Evolutionary conservation across 306 rosid species (phyloP).

Genomic region (Fragaria nilgerrensis): DNA sequence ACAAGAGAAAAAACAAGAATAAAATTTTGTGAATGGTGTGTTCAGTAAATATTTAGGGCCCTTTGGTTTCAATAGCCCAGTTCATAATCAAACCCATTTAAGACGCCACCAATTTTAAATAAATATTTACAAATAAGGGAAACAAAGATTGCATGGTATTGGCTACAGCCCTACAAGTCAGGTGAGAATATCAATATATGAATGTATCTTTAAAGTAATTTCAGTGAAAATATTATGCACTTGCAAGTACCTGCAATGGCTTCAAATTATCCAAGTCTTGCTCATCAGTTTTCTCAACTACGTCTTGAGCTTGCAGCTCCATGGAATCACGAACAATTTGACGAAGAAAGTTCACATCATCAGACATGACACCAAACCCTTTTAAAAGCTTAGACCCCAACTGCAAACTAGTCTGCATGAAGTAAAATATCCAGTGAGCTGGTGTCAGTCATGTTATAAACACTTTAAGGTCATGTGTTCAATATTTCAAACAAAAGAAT

Average conservation of each 20-base stretch:
- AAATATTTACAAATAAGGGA: neutral
- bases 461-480: neutral
- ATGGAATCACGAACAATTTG: slow-evolving; percentile 82
- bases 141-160: neutral
- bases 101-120: neutral
- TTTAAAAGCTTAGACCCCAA: slow-evolving; percentile 93
- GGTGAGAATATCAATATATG: neutral
- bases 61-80: neutral
- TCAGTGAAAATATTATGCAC: slow-evolving; percentile 7
- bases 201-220: neutral
- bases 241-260: slow-evolving; percentile 76
- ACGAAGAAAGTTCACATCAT: slow-evolving; percentile 85
- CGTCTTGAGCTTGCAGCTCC: slow-evolving; percentile 89
- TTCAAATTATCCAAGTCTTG: slow-evolving; percentile 55
- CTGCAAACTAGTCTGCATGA: slow-evolving; percentile 88
- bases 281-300: slow-evolving; percentile 37
- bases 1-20: neutral
- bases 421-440: slow-evolving; percentile 21
- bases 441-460: slow-evolving; percentile 7
- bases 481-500: slow-evolving; percentile 5
- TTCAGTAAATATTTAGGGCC: neutral
- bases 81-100: neutral
- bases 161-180: neutral
- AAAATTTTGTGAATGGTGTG: neutral
- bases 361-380: slow-evolving; percentile 97